Evolutionary conservation across 2,329 filamentous ascomycete genomes (phyloP).

Genomic region (Calonectria pseudoreteaudii): DNA sequence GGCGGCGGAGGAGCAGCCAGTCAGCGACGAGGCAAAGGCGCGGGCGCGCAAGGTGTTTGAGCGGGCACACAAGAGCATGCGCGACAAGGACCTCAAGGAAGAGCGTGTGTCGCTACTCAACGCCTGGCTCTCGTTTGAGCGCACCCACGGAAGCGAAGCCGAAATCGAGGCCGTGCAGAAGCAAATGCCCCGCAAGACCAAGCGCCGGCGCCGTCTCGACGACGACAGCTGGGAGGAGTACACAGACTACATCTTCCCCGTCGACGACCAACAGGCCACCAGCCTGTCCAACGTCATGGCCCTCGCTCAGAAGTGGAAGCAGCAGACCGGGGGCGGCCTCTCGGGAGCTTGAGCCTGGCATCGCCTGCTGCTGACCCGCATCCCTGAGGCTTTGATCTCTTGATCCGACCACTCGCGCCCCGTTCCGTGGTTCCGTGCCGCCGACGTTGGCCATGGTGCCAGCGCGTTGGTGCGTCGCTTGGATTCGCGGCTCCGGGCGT

Average conservation of each 20-base stretch:
- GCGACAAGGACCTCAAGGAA: slow-evolving; percentile 90
- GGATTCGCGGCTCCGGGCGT: slow-evolving; percentile 1
- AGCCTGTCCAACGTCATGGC: slow-evolving; percentile 87
- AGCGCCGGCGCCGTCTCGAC: slow-evolving; percentile 91
- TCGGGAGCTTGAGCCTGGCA: slow-evolving; percentile 39
- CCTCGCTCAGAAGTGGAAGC: slow-evolving; percentile 90
- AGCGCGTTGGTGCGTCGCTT: neutral
- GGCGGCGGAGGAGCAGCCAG: slow-evolving; percentile 74
- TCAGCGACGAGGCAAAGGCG: slow-evolving; percentile 86
- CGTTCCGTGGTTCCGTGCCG: neutral
- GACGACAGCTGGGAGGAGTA: slow-evolving; percentile 96
- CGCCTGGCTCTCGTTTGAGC: slow-evolving; percentile 93
- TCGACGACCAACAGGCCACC: slow-evolving; percentile 88
- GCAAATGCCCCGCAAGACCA: slow-evolving; percentile 93
- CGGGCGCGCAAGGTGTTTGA: slow-evolving; percentile 87
- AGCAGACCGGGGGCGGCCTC: slow-evolving; percentile 63
- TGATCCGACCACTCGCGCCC: neutral
- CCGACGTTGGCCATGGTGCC: neutral
- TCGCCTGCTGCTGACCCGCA: neutral
- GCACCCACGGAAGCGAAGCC: slow-evolving; percentile 79
- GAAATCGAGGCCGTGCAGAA: slow-evolving; percentile 87
- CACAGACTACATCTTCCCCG: slow-evolving; percentile 96
- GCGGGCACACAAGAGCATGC: slow-evolving; percentile 87
- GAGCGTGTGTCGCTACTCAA: slow-evolving; percentile 93
- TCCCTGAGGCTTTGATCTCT: neutral